Conservation (phyloP, 768 basidiomycete species). For the Boletus rubescentipes region DNA sequence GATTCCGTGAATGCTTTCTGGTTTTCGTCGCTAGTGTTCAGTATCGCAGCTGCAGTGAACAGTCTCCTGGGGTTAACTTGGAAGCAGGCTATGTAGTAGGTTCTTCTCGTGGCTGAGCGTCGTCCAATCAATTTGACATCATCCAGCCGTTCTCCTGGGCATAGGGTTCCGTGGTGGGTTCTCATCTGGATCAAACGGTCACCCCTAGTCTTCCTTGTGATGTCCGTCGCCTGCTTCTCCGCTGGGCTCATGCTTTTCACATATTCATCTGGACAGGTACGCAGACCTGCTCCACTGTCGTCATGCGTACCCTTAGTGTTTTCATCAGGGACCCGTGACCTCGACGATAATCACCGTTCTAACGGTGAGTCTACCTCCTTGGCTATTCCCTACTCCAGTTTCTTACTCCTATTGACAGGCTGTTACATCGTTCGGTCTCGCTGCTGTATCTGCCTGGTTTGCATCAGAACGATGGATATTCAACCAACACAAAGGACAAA, state of each 20-base stretch:
- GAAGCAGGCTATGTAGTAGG: conserved; percentile 59
- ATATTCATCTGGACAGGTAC: conserved; percentile 69
- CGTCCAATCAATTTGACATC: conserved; percentile 16
- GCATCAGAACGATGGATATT: conserved; percentile 51
- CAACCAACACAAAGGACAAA: conserved; percentile 46
- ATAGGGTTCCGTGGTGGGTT: conserved; percentile 59
- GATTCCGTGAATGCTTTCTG: conserved; percentile 52
- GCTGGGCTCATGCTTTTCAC: conserved; percentile 75
- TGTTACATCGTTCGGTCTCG: conserved; percentile 43
- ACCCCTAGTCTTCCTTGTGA: conserved; percentile 77
- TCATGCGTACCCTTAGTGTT: conserved; percentile 16
- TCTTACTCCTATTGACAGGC: conserved; percentile 22
- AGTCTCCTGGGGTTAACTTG: conserved; percentile 52
- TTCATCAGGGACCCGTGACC: conserved; percentile 52
- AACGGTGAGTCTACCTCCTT: conserved; percentile 39
- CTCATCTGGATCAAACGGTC: conserved; percentile 85
- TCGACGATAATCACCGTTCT: conserved; percentile 75
- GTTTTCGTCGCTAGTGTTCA: conserved; percentile 56
- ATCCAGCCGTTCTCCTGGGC: conserved; percentile 50
- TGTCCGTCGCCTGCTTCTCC: conserved; percentile 83
- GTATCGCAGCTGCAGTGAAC: conserved; percentile 54
- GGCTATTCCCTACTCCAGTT: neutral
- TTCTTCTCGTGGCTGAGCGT: conserved; percentile 15
- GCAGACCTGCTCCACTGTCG: conserved; percentile 26
- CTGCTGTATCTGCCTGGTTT: conserved; percentile 55